A percentile compares a stretch with the other conserved stretches of the same genome.
Conservation (phyloP, 306 rosid genomes). For the Biancaea sappan region DNA sequence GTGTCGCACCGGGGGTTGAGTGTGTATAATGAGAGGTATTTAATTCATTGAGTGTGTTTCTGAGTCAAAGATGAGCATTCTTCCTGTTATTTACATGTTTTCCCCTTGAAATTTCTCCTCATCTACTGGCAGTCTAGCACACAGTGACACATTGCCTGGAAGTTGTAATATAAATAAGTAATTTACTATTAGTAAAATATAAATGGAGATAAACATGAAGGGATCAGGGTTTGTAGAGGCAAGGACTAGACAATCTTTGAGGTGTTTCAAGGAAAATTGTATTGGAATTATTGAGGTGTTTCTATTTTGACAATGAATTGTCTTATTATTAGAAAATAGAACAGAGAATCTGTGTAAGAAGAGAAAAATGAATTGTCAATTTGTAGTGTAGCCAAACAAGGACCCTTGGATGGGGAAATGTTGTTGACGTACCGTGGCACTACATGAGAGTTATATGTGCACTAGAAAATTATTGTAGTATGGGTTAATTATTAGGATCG, state of each 20-base stretch:
- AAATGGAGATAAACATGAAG: not conserved
- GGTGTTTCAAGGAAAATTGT: not conserved
- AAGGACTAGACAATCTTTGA: not conserved
- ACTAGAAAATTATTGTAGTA: no score
- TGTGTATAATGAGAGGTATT: no score
- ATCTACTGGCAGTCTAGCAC: no score
- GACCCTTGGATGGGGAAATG: not conserved
- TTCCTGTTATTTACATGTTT: no score
- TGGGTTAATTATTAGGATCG: not conserved
- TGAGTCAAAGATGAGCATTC: no score
- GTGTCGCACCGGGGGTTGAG: no score
- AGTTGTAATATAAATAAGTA: not conserved
- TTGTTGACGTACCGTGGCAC: not conserved
- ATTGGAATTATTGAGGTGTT: not conserved
- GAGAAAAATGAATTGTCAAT: not conserved
- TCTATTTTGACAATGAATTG: not conserved
- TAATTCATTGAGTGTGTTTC: no score
- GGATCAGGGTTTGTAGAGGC: not conserved
- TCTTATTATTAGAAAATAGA: not conserved
- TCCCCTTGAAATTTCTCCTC: no score
- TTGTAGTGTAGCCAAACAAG: not conserved
- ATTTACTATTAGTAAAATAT: no score
- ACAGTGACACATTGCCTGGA: no score
- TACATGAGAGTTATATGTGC: not conserved
- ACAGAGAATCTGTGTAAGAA: not conserved